A percentile compares a stretch with the other conserved stretches of the same genome.
phyloP scores from a whole-genome alignment of 164 flowering plant genomes.

The Platanus orientalis region DNA sequence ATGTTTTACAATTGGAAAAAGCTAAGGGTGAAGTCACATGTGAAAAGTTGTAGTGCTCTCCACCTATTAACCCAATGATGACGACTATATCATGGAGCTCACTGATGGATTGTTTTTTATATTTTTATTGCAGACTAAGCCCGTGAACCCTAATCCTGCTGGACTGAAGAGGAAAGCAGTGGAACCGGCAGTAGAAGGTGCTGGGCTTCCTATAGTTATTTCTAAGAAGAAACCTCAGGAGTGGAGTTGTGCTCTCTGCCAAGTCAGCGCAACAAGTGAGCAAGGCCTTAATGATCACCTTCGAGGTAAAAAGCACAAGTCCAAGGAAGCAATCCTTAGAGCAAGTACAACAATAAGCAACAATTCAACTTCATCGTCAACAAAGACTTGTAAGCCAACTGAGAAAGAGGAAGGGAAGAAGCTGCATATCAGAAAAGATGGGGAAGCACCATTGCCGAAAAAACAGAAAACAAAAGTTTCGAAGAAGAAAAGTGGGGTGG shows the following conservation, averaged over 20 bases:
- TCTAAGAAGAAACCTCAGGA: slow-evolving; percentile 26
- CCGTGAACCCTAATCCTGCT: background rate
- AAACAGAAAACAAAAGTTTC: background rate
- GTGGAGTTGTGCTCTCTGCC: slow-evolving; percentile 55
- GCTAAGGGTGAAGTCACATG: background rate
- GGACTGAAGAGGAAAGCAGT: slow-evolving; percentile 20
- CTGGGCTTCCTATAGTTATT: background rate
- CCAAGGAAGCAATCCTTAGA: slow-evolving; percentile 27
- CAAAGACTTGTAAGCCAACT: slow-evolving; percentile 5
- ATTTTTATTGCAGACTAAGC: slow-evolving; percentile 20
- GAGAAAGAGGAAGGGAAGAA: background rate
- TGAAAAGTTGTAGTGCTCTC: background rate
- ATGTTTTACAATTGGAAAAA: too few relatives aligned
- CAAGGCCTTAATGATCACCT: slow-evolving; percentile 31
- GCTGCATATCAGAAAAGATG: slow-evolving; percentile 5
- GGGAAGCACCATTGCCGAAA: background rate
- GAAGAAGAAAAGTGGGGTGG: slow-evolving; percentile 6
- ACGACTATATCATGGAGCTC: background rate
- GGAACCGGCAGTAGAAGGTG: slow-evolving; percentile 2
- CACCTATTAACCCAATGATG: background rate
- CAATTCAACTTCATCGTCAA: background rate
- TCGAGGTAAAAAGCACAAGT: slow-evolving; percentile 41
- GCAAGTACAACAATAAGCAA: slow-evolving; percentile 4
- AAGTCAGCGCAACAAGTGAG: slow-evolving; percentile 36
- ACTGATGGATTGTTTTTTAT: background rate